Evolutionary conservation across 2,329 filamentous ascomycete species (phyloP), one percentile per base, ranked within the genome.

Genomic region (Fusarium staphyleae): DNA sequence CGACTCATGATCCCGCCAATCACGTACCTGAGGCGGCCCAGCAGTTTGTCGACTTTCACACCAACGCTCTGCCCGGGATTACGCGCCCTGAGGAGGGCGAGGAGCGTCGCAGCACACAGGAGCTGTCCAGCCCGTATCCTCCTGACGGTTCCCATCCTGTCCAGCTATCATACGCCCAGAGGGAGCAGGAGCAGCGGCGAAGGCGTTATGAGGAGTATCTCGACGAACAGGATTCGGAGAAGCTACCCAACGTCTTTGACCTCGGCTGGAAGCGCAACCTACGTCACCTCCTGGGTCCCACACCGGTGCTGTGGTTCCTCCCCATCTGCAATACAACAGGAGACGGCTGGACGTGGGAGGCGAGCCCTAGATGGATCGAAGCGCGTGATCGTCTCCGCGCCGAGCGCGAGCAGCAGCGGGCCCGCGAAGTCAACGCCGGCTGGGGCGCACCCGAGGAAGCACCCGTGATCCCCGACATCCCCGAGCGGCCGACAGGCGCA

Each of bases 331-430:
- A 89, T 68, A 96, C 92, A 2, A 90, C 86, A 0, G 93, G 93
- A 28, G 91, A 99, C 71, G 95, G 95, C 16, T 99, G 93, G 93
- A 82, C 81, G 36, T 99, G 95, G 95, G 92, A 97, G 67, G 84
- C 93, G 1, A 96, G 87, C 68, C 81, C 84, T 1, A 85, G 84
- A 62, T 99, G 95, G 89, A 59, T 90, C 3, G 85, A 87, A 29
- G 89, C 87, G 4, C 80, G 87, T 35, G 87, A 91, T 5, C 77
- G 77, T 15, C 78, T 92, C n/a, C 75, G 77, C 4, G 63, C 68
- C 9, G 84, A 87, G 55, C 76, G 85, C 37, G 78, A 83, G 46
- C 77, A 82, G 42, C 87, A 90, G 69, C 79, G 81, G 41, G 77
- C 80, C 54, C 77, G 87, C 48, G 88, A 91, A 71, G 75, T 82